These are phyloP conservation scores for Penicillium robsamsonii DNA, from an alignment of 495 filamentous ascomycete genomes.

Conservation along the genomic window DNA sequence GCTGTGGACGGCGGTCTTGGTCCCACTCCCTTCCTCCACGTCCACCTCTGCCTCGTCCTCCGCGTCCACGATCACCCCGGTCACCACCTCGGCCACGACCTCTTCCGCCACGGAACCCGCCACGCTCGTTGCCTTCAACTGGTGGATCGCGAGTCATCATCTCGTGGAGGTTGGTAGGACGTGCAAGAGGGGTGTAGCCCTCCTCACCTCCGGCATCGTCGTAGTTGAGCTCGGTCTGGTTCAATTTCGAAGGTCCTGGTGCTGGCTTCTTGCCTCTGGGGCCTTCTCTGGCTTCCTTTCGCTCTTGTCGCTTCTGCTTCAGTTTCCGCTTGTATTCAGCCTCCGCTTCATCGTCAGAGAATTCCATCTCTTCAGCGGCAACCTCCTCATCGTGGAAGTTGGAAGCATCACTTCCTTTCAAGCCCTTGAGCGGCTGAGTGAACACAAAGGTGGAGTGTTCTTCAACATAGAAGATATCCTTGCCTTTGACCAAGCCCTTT, in stretches of 20 bases:
- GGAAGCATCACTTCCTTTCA: constrained; percentile 88
- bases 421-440: constrained; percentile 69
- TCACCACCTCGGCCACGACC: constrained; percentile 46
- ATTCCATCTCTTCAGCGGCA: constrained; percentile 81
- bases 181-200: constrained; percentile 64
- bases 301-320: constrained; percentile 58
- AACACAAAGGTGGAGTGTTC: constrained; percentile 76
- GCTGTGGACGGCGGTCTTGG: constrained; percentile 37
- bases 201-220: constrained; percentile 51
- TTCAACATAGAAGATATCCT: constrained; percentile 72
- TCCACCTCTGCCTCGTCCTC: constrained; percentile 47
- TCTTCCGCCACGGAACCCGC: constrained; percentile 38
- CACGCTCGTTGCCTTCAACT: constrained; percentile 42
- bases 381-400: constrained; percentile 93
- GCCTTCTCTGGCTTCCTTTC: constrained; percentile 40
- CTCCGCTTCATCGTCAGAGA: constrained; percentile 94
- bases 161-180: constrained; percentile 59
- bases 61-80: constrained; percentile 47
- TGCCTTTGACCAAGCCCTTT: constrained; percentile 60
- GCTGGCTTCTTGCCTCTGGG: constrained; percentile 34
- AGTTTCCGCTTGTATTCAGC: constrained; percentile 71
- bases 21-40: constrained; percentile 50
- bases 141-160: constrained; percentile 50
- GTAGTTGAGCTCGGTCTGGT: constrained; percentile 53
- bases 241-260: constrained; percentile 40